Base-by-base conservation (phyloP, 805 yeast genomes). In the Ogataea henricii region DNA sequence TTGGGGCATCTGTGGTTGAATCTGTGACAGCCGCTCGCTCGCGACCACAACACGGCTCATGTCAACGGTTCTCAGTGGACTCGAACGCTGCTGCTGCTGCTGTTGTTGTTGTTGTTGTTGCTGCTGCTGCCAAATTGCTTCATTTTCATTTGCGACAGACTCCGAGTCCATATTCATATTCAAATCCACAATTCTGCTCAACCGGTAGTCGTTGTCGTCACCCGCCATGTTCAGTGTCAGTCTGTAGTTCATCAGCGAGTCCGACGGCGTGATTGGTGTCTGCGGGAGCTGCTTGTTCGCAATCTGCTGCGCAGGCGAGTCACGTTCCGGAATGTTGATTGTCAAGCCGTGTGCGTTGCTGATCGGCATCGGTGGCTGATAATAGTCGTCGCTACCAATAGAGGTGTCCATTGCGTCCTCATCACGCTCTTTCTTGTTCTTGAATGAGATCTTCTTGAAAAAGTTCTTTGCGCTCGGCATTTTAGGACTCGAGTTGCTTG, bases 191-290 rank as follows among this genome's bases (percentile, higher is more conserved):
- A 53, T 51, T 29, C 47, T 50, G 22, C 58, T 55, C 42, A 58
- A 40, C 41, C 60, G 48, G 40, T 44, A 14, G 25, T 55, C 58
- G 10, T 51, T 54, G 8, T 55, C 62, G 20, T 59, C 61, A 40
- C 47, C 51, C 1, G 60, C 59, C 39, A 59, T 26, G 32, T 53
- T 49, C 38, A 62, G 30, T 1, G 65, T 58, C 35, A 62, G 33
- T 40, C 66, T 49, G 45, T 62, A 62, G 33, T 62, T 62, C 57
- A 56, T 50, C 35, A 62, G 42, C 22, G 59, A 49, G 21, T 62
- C 64, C 10, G 61, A 54, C n/a, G 59, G 57, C 3, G 55, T 52
- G 13, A 47, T 22, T 3, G 64, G 64, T 2, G 64, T 58, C 18
- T 49, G 48, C 13, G 62, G 62, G 7, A 57, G 43, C 21, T 54